Conservation (phyloP, 345 rosid genomes). For the Geranium rotundifolium region DNA sequence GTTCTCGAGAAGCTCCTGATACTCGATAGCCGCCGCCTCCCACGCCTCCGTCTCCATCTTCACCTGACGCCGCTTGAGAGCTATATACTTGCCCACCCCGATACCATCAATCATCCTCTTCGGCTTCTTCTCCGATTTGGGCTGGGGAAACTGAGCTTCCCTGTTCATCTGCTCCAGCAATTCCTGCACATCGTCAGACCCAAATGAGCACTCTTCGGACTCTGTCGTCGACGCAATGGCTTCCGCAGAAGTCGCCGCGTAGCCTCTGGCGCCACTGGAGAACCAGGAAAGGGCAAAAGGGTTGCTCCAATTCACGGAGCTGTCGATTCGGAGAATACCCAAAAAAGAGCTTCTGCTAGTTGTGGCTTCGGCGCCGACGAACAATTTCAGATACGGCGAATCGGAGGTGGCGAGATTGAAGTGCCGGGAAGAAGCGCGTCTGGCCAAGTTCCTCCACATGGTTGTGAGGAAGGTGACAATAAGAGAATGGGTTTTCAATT, state of each 20-base stretch:
- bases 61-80: constrained; percentile 52
- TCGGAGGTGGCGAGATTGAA: constrained; percentile 17
- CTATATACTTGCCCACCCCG: constrained; percentile 35
- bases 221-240: constrained; percentile 44
- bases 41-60: constrained; percentile 92
- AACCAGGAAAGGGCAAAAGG: constrained; percentile 9
- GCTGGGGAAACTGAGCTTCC: constrained; percentile 24
- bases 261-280: constrained; percentile 18
- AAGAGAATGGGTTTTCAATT: too few relatives aligned
- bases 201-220: constrained; percentile 63
- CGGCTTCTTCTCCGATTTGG: constrained; percentile 25
- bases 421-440: constrained; percentile 40
- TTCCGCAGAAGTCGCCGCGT: constrained; percentile 53
- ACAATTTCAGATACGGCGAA: constrained; percentile 3
- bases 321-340: constrained; percentile 13
- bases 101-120: constrained; percentile 49
- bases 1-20: constrained; percentile 61
- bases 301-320: constrained; percentile 8
- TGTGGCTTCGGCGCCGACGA: constrained; percentile 9
- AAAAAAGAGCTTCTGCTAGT: constrained; percentile 1
- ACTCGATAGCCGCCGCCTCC: constrained; percentile 82
- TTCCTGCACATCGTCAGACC: constrained; percentile 59
- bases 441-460: constrained; percentile 72
- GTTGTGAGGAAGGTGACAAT: too few relatives aligned
- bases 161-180: constrained; percentile 30